phyloP scores from a whole-genome alignment of 352 stramenopile species.

The Globisporangium paroecandrum region DNA sequence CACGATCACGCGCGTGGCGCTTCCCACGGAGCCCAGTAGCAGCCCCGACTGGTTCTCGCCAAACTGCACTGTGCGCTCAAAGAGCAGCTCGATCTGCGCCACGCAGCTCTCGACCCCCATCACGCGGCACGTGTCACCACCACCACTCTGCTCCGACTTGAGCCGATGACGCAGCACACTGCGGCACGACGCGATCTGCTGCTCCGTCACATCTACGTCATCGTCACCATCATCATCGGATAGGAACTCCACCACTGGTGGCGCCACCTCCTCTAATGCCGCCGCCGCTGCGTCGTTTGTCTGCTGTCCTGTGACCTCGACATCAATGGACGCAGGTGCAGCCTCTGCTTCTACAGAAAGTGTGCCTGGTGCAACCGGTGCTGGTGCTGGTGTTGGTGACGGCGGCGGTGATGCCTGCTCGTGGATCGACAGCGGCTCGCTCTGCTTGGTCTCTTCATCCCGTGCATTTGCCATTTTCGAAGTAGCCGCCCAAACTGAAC shows the following conservation, averaged over 20 bases:
- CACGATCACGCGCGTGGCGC: constrained; percentile 48
- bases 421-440: constrained; percentile 1
- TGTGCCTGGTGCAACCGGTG: background rate
- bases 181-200: constrained; percentile 34
- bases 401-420: background rate
- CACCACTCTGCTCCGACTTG: constrained; percentile 21
- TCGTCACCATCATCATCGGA: background rate
- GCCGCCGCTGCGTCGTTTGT: background rate
- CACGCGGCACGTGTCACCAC: constrained; percentile 14
- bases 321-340: background rate
- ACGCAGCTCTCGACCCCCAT: constrained; percentile 21
- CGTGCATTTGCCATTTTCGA: background rate
- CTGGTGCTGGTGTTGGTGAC: too few relatives aligned
- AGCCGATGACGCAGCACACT: constrained; percentile 39
- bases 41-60: constrained; percentile 81
- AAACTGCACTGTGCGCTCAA: constrained; percentile 62
- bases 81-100: constrained; percentile 50
- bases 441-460: constrained; percentile 17
- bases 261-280: background rate
- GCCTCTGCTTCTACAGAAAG: background rate
- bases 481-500: too few relatives aligned
- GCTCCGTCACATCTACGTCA: constrained; percentile 14
- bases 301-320: constrained; percentile 21
- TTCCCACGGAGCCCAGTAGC: constrained; percentile 57
- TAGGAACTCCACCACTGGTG: background rate